Conservation (phyloP, 768 basidiomycete species). For the Leccinum uliginosum region DNA sequence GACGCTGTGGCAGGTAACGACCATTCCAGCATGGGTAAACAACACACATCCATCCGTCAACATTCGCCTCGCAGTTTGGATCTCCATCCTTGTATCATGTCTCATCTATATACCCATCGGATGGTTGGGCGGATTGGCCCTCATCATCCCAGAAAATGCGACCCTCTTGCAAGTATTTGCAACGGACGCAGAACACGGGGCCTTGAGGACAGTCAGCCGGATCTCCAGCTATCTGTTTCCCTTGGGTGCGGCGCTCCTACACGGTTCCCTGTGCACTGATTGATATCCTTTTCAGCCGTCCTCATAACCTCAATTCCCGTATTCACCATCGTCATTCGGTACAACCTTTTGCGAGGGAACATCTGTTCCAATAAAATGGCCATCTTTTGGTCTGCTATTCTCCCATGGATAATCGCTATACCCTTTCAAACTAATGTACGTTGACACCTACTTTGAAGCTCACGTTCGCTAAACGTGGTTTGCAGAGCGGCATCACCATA, state of each 20-base stretch:
- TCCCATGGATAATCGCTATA: slow-evolving; percentile 23
- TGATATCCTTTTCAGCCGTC: slow-evolving; percentile 10
- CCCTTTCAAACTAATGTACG: slow-evolving; percentile 25
- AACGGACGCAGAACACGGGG: slow-evolving; percentile 1
- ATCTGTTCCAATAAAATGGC: slow-evolving; percentile 21
- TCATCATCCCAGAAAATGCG: not conserved
- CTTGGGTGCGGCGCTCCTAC: slow-evolving; percentile 7
- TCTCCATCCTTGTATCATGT: slow-evolving; percentile 20
- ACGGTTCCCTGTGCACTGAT: not conserved
- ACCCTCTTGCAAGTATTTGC: slow-evolving; percentile 20
- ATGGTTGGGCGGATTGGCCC: slow-evolving; percentile 19
- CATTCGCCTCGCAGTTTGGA: slow-evolving; percentile 20
- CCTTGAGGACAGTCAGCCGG: slow-evolving; percentile 4
- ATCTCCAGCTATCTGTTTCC: slow-evolving; percentile 21
- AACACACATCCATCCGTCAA: slow-evolving; percentile 22
- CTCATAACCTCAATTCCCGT: slow-evolving; percentile 25
- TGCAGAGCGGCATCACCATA: not conserved
- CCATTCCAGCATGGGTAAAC: slow-evolving; percentile 25
- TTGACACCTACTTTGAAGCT: not conserved
- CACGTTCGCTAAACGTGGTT: not conserved
- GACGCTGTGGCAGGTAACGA: slow-evolving; percentile 13
- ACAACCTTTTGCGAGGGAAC: slow-evolving; percentile 23
- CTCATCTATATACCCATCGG: slow-evolving; percentile 23
- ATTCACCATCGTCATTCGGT: slow-evolving; percentile 22
- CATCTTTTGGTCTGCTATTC: slow-evolving; percentile 22